A percentile compares a stretch with the other conserved stretches of the same genome.
Conservation (phyloP, 495 filamentous ascomycete genomes). For the Sphaerosporella brunnea region DNA sequence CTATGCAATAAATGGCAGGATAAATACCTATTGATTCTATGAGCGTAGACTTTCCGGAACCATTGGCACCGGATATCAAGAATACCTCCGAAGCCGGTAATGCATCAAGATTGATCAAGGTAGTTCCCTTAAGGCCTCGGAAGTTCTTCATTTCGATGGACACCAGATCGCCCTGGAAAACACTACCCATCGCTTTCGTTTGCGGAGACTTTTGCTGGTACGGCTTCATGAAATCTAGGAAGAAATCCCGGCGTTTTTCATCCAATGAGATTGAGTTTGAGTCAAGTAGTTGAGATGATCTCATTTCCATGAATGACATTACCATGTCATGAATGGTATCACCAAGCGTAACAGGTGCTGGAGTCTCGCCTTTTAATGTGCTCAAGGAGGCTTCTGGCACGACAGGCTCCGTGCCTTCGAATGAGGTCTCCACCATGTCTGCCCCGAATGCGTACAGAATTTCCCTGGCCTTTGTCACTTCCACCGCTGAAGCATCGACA, state of each 20-base stretch:
- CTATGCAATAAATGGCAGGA: too few species aligned
- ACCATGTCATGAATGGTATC: constrained; percentile 4
- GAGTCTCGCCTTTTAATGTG: too few species aligned
- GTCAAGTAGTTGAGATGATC: too few species aligned
- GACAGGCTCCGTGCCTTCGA: too few species aligned
- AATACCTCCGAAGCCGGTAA: neutral
- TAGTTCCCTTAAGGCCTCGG: neutral
- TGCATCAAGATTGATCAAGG: neutral
- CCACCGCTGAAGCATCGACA: neutral
- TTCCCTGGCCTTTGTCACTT: neutral
- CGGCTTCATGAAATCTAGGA: constrained; percentile 1
- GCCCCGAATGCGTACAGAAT: neutral
- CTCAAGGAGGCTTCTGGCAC: neutral
- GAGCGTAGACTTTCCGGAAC: constrained; percentile 6
- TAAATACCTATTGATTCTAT: neutral
- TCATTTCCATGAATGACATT: constrained; percentile 1
- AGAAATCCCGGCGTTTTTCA: neutral
- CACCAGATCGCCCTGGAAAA: constrained; percentile 2
- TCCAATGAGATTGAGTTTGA: too few species aligned
- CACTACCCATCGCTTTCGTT: neutral
- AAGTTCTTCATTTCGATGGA: constrained; percentile 4
- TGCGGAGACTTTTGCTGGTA: neutral
- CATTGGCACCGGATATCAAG: constrained; percentile 2
- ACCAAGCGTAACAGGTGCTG: neutral
- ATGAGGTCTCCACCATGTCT: constrained; percentile 1